A percentile compares a stretch with the other conserved stretches of the same genome.
Evolutionary conservation across 768 basidiomycete genomes (phyloP).

Genomic region (Leccinum arenicola): DNA sequence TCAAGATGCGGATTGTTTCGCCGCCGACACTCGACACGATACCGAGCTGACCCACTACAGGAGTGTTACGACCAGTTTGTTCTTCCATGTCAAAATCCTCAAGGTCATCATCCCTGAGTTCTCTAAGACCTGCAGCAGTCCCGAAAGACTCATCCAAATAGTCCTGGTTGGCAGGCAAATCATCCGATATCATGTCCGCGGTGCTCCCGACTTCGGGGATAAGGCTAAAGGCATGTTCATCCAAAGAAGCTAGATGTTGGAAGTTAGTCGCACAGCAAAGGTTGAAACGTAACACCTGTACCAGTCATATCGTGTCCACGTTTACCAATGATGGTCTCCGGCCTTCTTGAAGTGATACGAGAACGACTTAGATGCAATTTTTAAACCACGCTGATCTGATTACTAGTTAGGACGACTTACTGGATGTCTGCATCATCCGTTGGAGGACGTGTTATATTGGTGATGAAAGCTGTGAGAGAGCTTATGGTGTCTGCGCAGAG

Average conservation of each 20-base stretch:
- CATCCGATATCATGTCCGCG: constrained; percentile 88
- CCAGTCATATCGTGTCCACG: constrained; percentile 27
- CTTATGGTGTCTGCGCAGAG: constrained; percentile 77
- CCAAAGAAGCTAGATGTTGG: constrained; percentile 57
- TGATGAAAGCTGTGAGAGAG: constrained; percentile 53
- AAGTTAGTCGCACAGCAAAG: constrained; percentile 2
- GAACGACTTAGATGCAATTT: constrained; percentile 11
- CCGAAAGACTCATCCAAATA: constrained; percentile 86
- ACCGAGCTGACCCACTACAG: constrained; percentile 33
- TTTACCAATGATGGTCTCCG: constrained; percentile 5
- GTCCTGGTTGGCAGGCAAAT: constrained; percentile 84
- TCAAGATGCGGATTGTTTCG: constrained; percentile 82
- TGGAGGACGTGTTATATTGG: constrained; percentile 48
- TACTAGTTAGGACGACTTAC: constrained; percentile 15
- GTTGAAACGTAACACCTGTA: constrained; percentile 7
- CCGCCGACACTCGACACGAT: constrained; percentile 67
- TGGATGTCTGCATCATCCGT: constrained; percentile 28
- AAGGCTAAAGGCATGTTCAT: constrained; percentile 76
- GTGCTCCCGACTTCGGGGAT: constrained; percentile 74
- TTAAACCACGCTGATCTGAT: not conserved
- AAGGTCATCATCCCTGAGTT: constrained; percentile 68
- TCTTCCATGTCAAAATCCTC: constrained; percentile 55
- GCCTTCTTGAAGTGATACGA: not conserved
- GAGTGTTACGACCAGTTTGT: constrained; percentile 12
- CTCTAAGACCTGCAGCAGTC: constrained; percentile 70